Base-by-base conservation (phyloP, 73 alveolate genomes). In the Blepharisma stoltei region DNA sequence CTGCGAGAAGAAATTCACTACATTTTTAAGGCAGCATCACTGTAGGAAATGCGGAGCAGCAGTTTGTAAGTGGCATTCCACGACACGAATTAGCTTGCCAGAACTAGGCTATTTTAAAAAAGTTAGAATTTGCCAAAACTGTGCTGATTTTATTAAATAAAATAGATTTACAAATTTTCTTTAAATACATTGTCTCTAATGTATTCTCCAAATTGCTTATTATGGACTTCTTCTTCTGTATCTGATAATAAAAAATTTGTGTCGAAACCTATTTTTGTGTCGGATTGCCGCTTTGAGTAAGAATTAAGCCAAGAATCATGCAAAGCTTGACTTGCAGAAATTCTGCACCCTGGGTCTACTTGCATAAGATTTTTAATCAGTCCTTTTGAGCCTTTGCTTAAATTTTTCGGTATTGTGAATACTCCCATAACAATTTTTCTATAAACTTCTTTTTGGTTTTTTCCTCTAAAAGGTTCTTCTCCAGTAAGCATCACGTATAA, bases 401-500 rank as follows among this genome's bases (percentile, higher is more conserved):
- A 87, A 37, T 82, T 71, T 71, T 47, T 50, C 6, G 89, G 93
- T 21, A 54, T 44, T 7, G 65, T 84, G 65, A 76, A 87, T 45
- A 77, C 81, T 7, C 87, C 94, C 44, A 55, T 84, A 55, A 76
- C 81, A 48, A 89, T 87, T 89, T 86, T 79, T 53, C 68, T 85
- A 54, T 81, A 89, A 8, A 89, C 83, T 52, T 82, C 93, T 45
- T 50, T 50, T 18, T 60, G 18, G 21, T 60, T 73, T 50, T 77
- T 73, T 32, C 92, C 92, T 71, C 78, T 71, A 52, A 69, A 84
- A 44, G 92, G 92, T 65, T 69, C 81, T 38, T 82, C 49, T 11
- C 92, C 92, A 46, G 78, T 23, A 20, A 84, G 85, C 76, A 84
- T 25, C 5, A 81, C 85, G 67, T 81, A 84, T 4, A 81, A 38